These are phyloP conservation scores for Striga asiatica DNA, from an alignment of 257 asterid genomes.

Conservation along the genomic window DNA sequence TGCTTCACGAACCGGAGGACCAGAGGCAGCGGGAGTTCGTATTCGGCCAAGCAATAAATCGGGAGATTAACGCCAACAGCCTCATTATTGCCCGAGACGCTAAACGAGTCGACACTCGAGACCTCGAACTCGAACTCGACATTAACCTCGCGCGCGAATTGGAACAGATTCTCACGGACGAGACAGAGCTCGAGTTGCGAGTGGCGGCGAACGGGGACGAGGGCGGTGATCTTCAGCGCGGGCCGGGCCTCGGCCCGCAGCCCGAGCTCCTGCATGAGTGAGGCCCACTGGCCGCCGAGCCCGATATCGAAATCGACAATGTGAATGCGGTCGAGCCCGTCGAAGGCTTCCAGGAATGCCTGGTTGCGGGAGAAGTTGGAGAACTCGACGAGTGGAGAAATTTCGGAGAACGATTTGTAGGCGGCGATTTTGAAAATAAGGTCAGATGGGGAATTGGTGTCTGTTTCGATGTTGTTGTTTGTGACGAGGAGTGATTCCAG, in stretches of 20 bases:
- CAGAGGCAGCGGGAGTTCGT: constrained; percentile 39
- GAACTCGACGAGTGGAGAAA: constrained; percentile 35
- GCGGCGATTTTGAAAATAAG: constrained; percentile 79
- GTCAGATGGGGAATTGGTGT: constrained; percentile 42
- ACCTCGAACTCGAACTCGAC: constrained; percentile 66
- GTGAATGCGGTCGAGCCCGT: constrained; percentile 26
- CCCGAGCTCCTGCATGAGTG: constrained; percentile 48
- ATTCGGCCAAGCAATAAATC: constrained; percentile 39
- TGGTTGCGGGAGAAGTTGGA: constrained; percentile 41
- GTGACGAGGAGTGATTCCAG: constrained; percentile 48
- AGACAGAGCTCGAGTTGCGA: constrained; percentile 69
- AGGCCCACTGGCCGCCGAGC: constrained; percentile 55
- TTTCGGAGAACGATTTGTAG: constrained; percentile 60
- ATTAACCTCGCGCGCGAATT: constrained; percentile 61
- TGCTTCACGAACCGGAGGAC: constrained; percentile 72
- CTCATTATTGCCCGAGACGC: constrained; percentile 36
- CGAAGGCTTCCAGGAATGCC: constrained; percentile 38
- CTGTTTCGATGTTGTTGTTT: constrained; percentile 16
- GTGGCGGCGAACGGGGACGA: constrained; percentile 53
- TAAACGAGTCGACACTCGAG: constrained; percentile 46
- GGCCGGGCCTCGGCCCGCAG: constrained; percentile 25
- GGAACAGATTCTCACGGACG: constrained; percentile 60
- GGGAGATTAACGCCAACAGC: constrained; percentile 86
- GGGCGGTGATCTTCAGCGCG: constrained; percentile 28
- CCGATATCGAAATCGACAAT: constrained; percentile 50